These are phyloP conservation scores for Verticillium nubilum DNA, from an alignment of 2,329 filamentous ascomycete species.

Conservation along the genomic window DNA sequence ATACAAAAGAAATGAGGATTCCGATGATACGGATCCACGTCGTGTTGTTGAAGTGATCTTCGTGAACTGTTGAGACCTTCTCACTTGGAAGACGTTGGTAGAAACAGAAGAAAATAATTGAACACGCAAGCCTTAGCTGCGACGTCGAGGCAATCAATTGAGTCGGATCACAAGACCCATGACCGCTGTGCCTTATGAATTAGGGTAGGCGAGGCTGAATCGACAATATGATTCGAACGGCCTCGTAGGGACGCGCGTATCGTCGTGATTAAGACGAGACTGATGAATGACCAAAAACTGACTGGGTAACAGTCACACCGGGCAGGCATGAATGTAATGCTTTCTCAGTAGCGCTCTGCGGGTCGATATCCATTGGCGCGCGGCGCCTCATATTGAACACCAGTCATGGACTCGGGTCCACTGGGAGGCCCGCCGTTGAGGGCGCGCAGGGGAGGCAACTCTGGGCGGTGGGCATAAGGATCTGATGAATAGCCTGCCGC, in stretches of 20 bases:
- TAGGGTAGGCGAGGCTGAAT: background rate
- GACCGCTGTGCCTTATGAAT: background rate
- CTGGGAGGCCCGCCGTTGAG: conserved; percentile 37
- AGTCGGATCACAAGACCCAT: background rate
- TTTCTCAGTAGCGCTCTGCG: conserved; percentile 26
- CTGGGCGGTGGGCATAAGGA: conserved; percentile 32
- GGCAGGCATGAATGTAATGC: background rate
- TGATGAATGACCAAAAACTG: too few species aligned
- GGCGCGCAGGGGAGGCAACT: conserved; percentile 53
- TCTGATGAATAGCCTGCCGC: conserved; percentile 20
- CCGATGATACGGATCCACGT: background rate
- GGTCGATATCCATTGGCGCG: conserved; percentile 41
- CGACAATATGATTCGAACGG: background rate
- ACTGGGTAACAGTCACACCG: too few species aligned
- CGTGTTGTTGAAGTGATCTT: background rate
- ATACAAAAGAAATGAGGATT: background rate
- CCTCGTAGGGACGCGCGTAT: background rate
- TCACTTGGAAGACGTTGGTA: background rate
- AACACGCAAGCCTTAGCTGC: background rate
- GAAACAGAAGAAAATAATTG: background rate
- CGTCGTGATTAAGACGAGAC: background rate
- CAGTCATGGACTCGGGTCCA: conserved; percentile 57
- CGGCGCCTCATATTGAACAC: conserved; percentile 55
- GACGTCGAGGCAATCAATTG: background rate
- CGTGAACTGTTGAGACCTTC: background rate